Evolutionary conservation across 768 basidiomycete species (phyloP).

Genomic region (Leccinum disarticulatum): DNA sequence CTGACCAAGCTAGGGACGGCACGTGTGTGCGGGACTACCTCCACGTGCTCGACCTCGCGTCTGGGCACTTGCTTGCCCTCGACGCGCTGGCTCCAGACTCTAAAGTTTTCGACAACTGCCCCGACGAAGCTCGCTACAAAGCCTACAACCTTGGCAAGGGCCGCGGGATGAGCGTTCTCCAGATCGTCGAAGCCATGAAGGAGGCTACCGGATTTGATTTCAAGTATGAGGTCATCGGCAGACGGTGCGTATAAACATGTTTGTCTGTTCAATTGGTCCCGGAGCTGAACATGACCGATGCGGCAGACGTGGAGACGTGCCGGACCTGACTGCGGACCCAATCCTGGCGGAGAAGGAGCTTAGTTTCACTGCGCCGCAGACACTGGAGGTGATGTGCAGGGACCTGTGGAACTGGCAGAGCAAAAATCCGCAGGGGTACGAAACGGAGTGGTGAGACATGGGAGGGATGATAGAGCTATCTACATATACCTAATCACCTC

Average conservation of each 20-base stretch:
- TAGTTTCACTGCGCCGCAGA: constrained; percentile 80
- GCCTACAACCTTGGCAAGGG: constrained; percentile 98
- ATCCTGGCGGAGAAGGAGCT: constrained; percentile 88
- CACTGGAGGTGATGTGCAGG: constrained; percentile 89
- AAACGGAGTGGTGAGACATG: constrained; percentile 26
- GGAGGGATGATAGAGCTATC: neutral
- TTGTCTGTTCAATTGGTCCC: neutral
- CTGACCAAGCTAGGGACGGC: constrained; percentile 63
- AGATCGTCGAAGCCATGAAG: constrained; percentile 94
- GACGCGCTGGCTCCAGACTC: constrained; percentile 72
- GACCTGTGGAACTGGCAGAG: constrained; percentile 99
- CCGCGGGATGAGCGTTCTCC: constrained; percentile 85
- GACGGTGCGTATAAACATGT: constrained; percentile 59
- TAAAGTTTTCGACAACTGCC: constrained; percentile 52
- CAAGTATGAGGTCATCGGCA: constrained; percentile 85
- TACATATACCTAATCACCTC: constrained; percentile 24
- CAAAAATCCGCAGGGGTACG: constrained; percentile 82
- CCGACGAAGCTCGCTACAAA: constrained; percentile 67
- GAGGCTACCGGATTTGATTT: constrained; percentile 87
- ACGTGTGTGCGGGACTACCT: constrained; percentile 98
- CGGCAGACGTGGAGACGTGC: constrained; percentile 86
- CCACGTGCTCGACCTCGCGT: constrained; percentile 92
- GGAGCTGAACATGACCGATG: constrained; percentile 9
- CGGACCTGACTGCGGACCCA: constrained; percentile 94
- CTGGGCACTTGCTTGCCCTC: constrained; percentile 88